Conservation (phyloP, 169 alveolate species). For the Amoebophrya sp. region DNA sequence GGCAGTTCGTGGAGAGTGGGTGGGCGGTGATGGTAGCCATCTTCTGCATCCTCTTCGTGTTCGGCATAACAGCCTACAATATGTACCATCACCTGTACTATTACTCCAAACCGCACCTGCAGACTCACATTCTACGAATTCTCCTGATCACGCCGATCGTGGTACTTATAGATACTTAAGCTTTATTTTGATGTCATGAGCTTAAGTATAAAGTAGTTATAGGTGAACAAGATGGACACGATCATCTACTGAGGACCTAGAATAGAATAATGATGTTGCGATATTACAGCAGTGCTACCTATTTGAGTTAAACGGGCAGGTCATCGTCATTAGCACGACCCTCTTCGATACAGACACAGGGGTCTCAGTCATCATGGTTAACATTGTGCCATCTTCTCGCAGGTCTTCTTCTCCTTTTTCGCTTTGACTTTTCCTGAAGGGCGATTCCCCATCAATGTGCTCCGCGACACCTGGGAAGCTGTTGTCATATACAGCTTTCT, state of each 20-base stretch:
- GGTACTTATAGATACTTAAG: not conserved
- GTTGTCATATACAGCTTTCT: slow-evolving; percentile 24
- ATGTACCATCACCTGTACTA: not conserved
- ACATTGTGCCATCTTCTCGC: too few species aligned
- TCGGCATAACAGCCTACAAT: not conserved
- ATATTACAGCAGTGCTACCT: too few species aligned
- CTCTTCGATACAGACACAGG: too few species aligned
- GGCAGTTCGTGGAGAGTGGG: slow-evolving; percentile 7
- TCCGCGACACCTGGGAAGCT: slow-evolving; percentile 29
- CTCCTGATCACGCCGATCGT: not conserved
- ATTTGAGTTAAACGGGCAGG: too few species aligned
- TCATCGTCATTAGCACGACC: too few species aligned
- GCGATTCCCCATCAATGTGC: not conserved
- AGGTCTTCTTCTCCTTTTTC: not conserved
- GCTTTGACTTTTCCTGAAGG: not conserved
- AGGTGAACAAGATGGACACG: too few species aligned
- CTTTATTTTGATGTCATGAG: too few species aligned
- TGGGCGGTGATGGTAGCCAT: slow-evolving; percentile 9
- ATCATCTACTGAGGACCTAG: too few species aligned
- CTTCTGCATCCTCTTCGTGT: not conserved
- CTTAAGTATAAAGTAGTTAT: too few species aligned
- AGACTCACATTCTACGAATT: slow-evolving; percentile 25
- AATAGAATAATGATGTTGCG: too few species aligned
- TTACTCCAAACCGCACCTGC: slow-evolving; percentile 10
- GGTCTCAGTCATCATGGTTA: too few species aligned